Conservation (phyloP, 1,284 basidiomycete species). For the Ustanciosporium gigantosporum region DNA sequence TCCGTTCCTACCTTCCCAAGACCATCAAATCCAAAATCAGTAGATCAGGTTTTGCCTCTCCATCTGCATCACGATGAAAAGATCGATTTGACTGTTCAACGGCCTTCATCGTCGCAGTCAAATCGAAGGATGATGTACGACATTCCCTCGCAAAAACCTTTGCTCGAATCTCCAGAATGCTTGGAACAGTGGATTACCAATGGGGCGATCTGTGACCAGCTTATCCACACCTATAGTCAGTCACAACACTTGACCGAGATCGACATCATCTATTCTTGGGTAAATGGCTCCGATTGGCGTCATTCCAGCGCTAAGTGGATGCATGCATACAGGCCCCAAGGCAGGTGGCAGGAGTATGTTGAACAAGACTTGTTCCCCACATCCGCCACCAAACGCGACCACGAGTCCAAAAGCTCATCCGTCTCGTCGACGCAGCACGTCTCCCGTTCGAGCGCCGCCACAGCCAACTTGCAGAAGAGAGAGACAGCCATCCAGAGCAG, state of each 20-base stretch:
- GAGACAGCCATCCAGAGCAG: conserved; percentile 14
- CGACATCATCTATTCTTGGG: conserved; percentile 36
- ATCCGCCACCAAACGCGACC: not conserved
- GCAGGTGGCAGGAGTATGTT: conserved; percentile 30
- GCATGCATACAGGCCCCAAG: conserved; percentile 17
- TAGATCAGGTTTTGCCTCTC: conserved; percentile 4
- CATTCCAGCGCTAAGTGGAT: conserved; percentile 25
- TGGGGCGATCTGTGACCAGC: conserved; percentile 12
- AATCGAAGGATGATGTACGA: conserved; percentile 16
- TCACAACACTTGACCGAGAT: conserved; percentile 11
- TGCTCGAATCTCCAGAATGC: conserved; percentile 13
- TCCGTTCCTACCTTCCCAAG: conserved; percentile 9
- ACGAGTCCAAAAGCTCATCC: not conserved
- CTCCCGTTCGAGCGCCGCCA: too few relatives aligned
- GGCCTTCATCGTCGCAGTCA: conserved; percentile 3
- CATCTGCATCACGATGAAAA: conserved; percentile 17
- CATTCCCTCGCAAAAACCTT: conserved; percentile 10
- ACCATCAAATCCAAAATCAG: conserved; percentile 5
- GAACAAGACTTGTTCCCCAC: conserved; percentile 27
- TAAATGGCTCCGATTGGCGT: conserved; percentile 42
- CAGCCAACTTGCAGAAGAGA: conserved; percentile 2
- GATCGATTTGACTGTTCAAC: not conserved
- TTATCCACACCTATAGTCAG: conserved; percentile 7
- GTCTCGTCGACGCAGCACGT: not conserved
- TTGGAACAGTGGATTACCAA: conserved; percentile 21